These are phyloP conservation scores for Scorias spongiosa DNA, from an alignment of 2,329 filamentous ascomycete species.

Conservation along the genomic window DNA sequence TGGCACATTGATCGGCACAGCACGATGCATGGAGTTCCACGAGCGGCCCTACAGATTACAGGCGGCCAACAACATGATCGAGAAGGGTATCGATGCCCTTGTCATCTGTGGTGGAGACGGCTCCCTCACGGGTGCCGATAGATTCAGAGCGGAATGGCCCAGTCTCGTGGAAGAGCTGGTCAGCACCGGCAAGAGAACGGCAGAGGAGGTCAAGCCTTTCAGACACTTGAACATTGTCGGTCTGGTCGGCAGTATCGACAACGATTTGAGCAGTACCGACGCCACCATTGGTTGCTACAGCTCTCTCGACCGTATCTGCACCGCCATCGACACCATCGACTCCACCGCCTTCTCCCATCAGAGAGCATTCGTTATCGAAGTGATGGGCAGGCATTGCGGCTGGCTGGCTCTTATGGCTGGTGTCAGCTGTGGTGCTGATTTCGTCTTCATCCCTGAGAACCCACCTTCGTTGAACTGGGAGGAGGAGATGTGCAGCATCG, in stretches of 20 bases:
- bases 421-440: conserved; percentile 88
- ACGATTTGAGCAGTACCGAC: conserved; percentile 92
- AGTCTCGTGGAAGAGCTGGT: conserved; percentile 76
- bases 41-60: conserved; percentile 68
- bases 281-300: conserved; percentile 96
- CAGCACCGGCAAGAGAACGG: conserved; percentile 51
- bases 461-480: conserved; percentile 79
- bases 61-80: conserved; percentile 87
- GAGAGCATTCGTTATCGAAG: conserved; percentile 90
- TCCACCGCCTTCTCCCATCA: conserved; percentile 90
- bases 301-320: conserved; percentile 80
- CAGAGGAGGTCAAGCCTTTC: conserved; percentile 60
- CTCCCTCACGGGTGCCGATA: conserved; percentile 87
- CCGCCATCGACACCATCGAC: conserved; percentile 93
- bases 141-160: conserved; percentile 85
- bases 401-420: conserved; percentile 96
- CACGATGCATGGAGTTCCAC: conserved; percentile 82
- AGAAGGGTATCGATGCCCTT: conserved; percentile 84
- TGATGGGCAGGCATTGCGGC: conserved; percentile 96
- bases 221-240: conserved; percentile 89
- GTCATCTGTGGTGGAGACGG: conserved; percentile 97
- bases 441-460: conserved; percentile 91
- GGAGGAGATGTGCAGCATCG: conserved; percentile 68
- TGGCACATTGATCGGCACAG: conserved; percentile 90
- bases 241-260: conserved; percentile 93